Percentiles rank a stretch among this genome's conserved stretches.
Conservation (phyloP, 148 eudicot species). For the Cornus florida region DNA sequence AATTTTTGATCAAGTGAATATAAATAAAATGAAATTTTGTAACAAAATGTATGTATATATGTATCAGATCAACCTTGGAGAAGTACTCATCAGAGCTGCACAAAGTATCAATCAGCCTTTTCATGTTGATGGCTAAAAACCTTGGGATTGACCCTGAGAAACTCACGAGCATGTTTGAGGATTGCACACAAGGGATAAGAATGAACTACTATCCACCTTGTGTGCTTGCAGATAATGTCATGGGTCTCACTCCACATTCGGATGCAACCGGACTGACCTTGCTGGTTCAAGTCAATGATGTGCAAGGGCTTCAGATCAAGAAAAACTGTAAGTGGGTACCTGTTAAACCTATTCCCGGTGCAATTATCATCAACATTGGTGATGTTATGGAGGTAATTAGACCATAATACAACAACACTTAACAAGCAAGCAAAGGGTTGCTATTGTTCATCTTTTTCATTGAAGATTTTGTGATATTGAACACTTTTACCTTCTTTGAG, state of each 20-base stretch:
- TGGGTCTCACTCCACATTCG: slow-evolving; percentile 30
- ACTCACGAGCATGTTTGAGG: slow-evolving; percentile 14
- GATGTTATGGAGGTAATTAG: slow-evolving; percentile 29
- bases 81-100: slow-evolving; percentile 19
- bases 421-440: too few relatives aligned
- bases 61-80: slow-evolving; percentile 21
- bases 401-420: too few relatives aligned
- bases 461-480: too few relatives aligned
- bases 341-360: slow-evolving; percentile 22
- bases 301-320: slow-evolving; percentile 31
- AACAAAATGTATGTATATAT: neutral
- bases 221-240: slow-evolving; percentile 21
- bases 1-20: too few relatives aligned
- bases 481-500: neutral
- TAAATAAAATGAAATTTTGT: too few relatives aligned
- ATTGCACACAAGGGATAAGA: slow-evolving; percentile 26
- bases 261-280: slow-evolving; percentile 33
- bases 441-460: too few relatives aligned
- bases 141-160: slow-evolving; percentile 16
- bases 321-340: slow-evolving; percentile 31
- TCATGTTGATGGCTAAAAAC: slow-evolving; percentile 22
- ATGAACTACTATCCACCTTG: slow-evolving; percentile 43
- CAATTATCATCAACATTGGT: slow-evolving; percentile 32
- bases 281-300: slow-evolving; percentile 27
- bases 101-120: slow-evolving; percentile 16